These are phyloP conservation scores for Penstemon newberryi DNA, from an alignment of 257 asterid genomes.

Conservation along the genomic window DNA sequence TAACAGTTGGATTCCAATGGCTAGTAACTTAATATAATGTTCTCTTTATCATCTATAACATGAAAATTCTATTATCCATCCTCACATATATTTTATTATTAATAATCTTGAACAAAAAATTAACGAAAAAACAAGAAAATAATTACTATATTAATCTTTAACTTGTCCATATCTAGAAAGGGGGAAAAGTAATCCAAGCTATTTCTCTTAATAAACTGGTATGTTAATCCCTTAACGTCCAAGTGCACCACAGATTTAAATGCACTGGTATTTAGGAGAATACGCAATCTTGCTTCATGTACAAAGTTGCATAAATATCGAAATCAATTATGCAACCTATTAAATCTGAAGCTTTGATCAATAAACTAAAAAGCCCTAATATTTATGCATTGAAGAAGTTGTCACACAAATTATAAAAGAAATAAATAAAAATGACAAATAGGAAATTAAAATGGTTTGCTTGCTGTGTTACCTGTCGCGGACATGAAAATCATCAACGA, in stretches of 20 bases:
- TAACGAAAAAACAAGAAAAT: not conserved
- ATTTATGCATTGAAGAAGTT: not conserved
- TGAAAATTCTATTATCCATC: too few relatives aligned
- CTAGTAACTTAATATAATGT: too few relatives aligned
- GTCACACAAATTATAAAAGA: not conserved
- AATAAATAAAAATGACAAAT: not conserved
- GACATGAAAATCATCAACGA: conserved; percentile 26
- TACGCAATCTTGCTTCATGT: conserved; percentile 31
- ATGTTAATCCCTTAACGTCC: conserved; percentile 48
- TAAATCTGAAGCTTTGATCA: conserved; percentile 27
- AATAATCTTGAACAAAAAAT: not conserved
- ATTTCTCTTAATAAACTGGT: not conserved
- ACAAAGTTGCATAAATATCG: conserved; percentile 32
- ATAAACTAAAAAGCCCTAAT: not conserved
- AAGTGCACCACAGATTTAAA: conserved; percentile 26
- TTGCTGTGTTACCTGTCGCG: conserved; percentile 25
- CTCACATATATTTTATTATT: too few relatives aligned
- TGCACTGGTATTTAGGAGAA: conserved; percentile 42
- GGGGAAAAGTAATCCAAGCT: not conserved
- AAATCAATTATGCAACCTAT: conserved; percentile 34
- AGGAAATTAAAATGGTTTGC: not conserved
- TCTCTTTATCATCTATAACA: too few relatives aligned
- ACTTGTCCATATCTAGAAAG: not conserved
- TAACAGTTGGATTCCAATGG: too few relatives aligned
- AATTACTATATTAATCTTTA: too few relatives aligned